Evolutionary conservation across 306 rosid species (phyloP), one percentile per base, ranked within the genome.

Genomic region (Malus sylvestris): DNA sequence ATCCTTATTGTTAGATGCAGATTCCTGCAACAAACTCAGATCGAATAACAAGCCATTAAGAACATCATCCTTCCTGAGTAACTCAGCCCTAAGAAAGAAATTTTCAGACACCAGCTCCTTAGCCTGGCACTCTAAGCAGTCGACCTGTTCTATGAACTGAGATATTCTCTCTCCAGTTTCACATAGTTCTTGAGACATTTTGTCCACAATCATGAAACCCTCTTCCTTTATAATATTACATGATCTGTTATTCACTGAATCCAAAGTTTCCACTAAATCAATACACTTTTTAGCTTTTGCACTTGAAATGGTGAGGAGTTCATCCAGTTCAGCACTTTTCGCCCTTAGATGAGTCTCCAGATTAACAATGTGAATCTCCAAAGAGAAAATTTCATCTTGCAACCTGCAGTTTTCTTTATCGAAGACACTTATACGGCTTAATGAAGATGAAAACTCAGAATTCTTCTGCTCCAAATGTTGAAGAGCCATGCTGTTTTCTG

Each of bases 21-120:
- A 88, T 86, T 95, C 99, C 83, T 95, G 99, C 83, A 95, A 85
- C 89, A 95, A 87, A 82, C 99, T 92, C 74, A 92, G 81, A 83
- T 95, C 99, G 71, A 92, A 95, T 67, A 88, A 65, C 82, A 95
- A 75, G 65, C 99, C 99, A 57, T 83, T 87, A 52, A 92, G 91
- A 70, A 95, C 87, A 52, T 89, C 96, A 11, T 92, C 97, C 89
- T 88, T 95, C 79, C 97, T 84, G 25, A 83, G 72, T 77, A 90
- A 68, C 83, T 95, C 99, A 74, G 83, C 79, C 72, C 82, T 88
- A 64, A 88, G 88, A 75, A 86, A 74, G 55, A 55, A 46, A 76
- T 83, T 82, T 70, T 80, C 85, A 1, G 72, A 74, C 78, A 72
- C 83, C 76, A 90, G 46, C 45, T 84, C 91, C 67, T 82, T 84